A percentile compares a stretch with the other conserved stretches of the same genome.
These are phyloP conservation scores for Chamaecrista fasciculata DNA, from an alignment of 306 rosid genomes.

Conservation along the genomic window DNA sequence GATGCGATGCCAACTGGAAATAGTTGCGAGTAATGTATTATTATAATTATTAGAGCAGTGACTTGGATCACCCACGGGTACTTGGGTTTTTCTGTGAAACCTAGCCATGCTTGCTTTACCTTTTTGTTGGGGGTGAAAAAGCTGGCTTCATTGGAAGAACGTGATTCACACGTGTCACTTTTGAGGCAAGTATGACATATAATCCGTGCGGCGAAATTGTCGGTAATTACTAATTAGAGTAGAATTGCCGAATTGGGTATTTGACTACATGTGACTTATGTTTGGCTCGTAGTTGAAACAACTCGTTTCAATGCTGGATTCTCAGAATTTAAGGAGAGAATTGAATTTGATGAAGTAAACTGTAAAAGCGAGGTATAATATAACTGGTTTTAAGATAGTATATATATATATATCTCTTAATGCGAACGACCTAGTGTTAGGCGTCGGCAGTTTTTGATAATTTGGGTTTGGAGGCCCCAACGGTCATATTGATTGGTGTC, in stretches of 20 bases:
- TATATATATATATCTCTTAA: no score
- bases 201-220: slow-evolving; percentile 31
- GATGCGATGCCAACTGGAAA: slow-evolving; percentile 54
- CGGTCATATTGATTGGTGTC: background rate
- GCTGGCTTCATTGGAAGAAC: background rate
- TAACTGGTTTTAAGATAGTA: no score
- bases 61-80: background rate
- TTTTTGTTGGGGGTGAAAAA: no score
- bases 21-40: background rate
- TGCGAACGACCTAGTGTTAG: background rate
- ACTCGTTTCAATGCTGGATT: no score
- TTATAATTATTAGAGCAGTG: background rate
- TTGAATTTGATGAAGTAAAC: no score
- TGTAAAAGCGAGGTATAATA: no score
- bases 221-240: slow-evolving; percentile 37
- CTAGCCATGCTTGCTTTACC: background rate
- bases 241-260: no score
- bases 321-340: no score
- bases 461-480: background rate
- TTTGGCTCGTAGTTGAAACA: background rate
- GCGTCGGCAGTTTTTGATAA: background rate
- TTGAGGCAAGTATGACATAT: background rate
- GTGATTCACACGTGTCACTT: slow-evolving; percentile 31
- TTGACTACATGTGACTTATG: background rate
- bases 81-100: slow-evolving; percentile 20